Percentiles rank a stretch among this genome's conserved stretches.
phyloP scores from a whole-genome alignment of 495 filamentous ascomycete genomes.

The Aspergillus steynii region DNA sequence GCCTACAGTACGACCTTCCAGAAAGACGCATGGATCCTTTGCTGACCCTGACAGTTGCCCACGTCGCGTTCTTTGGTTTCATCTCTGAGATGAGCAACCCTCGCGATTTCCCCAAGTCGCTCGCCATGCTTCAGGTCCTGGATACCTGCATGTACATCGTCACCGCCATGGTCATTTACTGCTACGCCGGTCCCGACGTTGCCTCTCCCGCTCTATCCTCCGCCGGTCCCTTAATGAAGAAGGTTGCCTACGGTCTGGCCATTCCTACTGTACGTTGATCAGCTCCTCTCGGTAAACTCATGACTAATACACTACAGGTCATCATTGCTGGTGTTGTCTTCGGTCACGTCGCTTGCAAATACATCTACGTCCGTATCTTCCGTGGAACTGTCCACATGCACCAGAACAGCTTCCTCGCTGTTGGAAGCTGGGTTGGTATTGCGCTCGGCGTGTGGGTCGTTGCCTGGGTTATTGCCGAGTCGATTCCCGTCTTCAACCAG shows the following conservation, averaged over 20 bases:
- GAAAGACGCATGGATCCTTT: background rate
- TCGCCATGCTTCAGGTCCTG: conserved; percentile 61
- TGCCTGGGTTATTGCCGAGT: conserved; percentile 70
- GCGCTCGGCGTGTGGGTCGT: conserved; percentile 58
- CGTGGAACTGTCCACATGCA: conserved; percentile 58
- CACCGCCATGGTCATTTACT: conserved; percentile 60
- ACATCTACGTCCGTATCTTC: conserved; percentile 65
- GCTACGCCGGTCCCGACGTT: conserved; percentile 67
- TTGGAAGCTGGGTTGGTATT: conserved; percentile 60
- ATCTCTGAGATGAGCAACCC: conserved; percentile 75
- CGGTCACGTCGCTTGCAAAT: conserved; percentile 61
- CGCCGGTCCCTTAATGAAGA: conserved; percentile 60
- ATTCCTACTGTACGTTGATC: conserved; percentile 59
- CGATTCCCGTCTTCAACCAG: conserved; percentile 71
- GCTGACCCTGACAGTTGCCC: conserved; percentile 44
- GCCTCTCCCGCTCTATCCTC: conserved; percentile 72
- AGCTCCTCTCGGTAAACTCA: background rate
- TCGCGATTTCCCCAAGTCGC: conserved; percentile 64
- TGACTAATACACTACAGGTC: conserved; percentile 32
- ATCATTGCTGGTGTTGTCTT: conserved; percentile 66
- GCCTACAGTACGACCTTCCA: conserved; percentile 35
- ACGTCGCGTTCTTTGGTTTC: conserved; percentile 74
- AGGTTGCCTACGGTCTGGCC: conserved; percentile 75
- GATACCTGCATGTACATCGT: conserved; percentile 66
- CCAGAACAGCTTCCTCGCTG: conserved; percentile 52